phyloP scores from a whole-genome alignment of 75 land plant species.

The Picea sitchensis region DNA sequence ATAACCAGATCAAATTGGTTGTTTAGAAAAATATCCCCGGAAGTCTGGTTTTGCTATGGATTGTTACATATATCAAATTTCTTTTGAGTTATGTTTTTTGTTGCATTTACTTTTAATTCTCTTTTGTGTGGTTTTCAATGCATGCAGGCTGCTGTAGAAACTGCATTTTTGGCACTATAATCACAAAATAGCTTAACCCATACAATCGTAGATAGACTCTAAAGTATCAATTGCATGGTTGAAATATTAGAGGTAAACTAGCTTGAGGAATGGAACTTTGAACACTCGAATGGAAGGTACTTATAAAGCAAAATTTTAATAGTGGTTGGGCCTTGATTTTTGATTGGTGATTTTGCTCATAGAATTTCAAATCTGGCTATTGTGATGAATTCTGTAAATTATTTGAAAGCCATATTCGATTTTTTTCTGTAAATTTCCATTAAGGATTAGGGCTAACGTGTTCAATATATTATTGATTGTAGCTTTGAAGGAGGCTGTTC shows the following conservation, averaged over 20 bases:
- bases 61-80: background rate
- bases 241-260: background rate
- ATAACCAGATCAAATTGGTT: background rate
- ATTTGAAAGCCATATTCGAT: background rate
- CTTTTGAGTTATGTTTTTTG: background rate
- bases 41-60: background rate
- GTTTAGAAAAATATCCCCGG: background rate
- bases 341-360: background rate
- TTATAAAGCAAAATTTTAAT: background rate
- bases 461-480: background rate
- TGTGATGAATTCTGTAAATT: background rate
- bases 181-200: background rate
- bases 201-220: no score
- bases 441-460: background rate
- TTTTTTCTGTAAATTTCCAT: background rate
- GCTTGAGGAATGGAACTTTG: background rate
- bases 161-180: no score
- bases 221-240: background rate
- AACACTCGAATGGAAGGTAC: background rate
- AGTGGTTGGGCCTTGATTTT: background rate
- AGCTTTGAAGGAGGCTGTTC: constrained; percentile 61
- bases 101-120: background rate
- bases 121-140: background rate
- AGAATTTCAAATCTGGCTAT: background rate
- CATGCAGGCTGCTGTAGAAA: background rate